Evolutionary conservation across 2,329 filamentous ascomycete species (phyloP).

Genomic region (Orbilia blumenaviensis): DNA sequence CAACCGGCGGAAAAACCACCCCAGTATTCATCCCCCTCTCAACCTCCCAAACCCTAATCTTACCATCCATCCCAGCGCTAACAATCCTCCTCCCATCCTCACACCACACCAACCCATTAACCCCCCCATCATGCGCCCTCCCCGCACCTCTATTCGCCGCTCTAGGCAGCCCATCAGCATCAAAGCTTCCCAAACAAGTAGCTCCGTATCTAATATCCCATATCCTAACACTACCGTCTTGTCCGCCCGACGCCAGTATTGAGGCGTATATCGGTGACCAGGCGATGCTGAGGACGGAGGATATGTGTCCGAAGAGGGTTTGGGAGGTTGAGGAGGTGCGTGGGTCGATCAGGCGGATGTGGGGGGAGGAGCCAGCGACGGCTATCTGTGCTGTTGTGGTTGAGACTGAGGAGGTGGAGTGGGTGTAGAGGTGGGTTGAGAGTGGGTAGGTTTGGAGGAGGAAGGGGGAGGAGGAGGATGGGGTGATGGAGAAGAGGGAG

Average conservation of each 20-base stretch:
- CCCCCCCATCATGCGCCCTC: slow-evolving; percentile 79
- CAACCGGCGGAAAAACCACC: slow-evolving; percentile 82
- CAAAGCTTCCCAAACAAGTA: slow-evolving; percentile 77
- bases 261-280: slow-evolving; percentile 87
- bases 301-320: slow-evolving; percentile 72
- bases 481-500: slow-evolving; percentile 34
- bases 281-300: slow-evolving; percentile 72
- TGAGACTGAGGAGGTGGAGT: slow-evolving; percentile 40
- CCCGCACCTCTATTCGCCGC: slow-evolving; percentile 62
- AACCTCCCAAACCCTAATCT: slow-evolving; percentile 87
- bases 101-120: slow-evolving; percentile 87
- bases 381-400: slow-evolving; percentile 73
- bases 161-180: slow-evolving; percentile 68
- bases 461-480: neutral
- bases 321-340: slow-evolving; percentile 81
- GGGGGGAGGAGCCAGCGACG: slow-evolving; percentile 84
- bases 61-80: slow-evolving; percentile 82
- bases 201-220: slow-evolving; percentile 88
- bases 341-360: slow-evolving; percentile 84
- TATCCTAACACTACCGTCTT: slow-evolving; percentile 81
- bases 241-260: slow-evolving; percentile 82
- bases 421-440: slow-evolving; percentile 43
- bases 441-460: slow-evolving; percentile 35
- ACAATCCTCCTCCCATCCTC: slow-evolving; percentile 79
- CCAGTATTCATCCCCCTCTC: slow-evolving; percentile 84